These are phyloP conservation scores for Musa balbisiana DNA, from an alignment of 202 grass and related monocot genomes.

Conservation along the genomic window DNA sequence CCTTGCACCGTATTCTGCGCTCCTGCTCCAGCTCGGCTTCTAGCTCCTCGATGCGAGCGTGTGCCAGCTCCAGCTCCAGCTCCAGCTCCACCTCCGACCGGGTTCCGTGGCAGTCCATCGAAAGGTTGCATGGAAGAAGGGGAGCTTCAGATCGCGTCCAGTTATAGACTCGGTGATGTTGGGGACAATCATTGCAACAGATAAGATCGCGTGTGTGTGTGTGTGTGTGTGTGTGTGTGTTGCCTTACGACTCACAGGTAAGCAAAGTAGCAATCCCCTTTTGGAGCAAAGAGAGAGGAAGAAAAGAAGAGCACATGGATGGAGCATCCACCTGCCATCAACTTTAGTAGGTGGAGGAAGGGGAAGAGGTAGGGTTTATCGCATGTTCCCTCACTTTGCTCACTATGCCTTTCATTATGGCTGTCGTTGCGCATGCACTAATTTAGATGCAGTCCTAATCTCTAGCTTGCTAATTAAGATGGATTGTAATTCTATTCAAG, in stretches of 20 bases:
- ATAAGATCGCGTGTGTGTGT: background rate
- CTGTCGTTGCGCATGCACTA: background rate
- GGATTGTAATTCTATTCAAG: too few species aligned
- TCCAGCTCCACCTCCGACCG: slow-evolving; percentile 6
- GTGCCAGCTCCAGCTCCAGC: slow-evolving; percentile 37
- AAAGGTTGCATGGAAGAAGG: background rate
- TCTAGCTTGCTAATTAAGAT: too few species aligned
- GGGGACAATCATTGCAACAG: background rate
- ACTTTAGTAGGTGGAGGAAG: background rate
- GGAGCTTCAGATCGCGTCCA: background rate
- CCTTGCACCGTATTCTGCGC: slow-evolving; percentile 49
- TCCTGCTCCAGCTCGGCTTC: slow-evolving; percentile 50
- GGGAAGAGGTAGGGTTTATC: background rate
- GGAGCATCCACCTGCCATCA: background rate
- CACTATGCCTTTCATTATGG: background rate
- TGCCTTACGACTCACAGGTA: background rate
- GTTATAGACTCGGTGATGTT: background rate
- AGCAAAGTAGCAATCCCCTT: background rate
- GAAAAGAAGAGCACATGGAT: background rate
- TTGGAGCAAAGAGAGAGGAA: background rate
- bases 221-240: background rate
- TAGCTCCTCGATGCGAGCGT: slow-evolving; percentile 28
- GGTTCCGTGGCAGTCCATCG: slow-evolving; percentile 9
- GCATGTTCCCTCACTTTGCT: background rate
- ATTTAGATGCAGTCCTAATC: too few species aligned